phyloP scores from a whole-genome alignment of 2,329 filamentous ascomycete genomes.

The Nemania serpens region DNA sequence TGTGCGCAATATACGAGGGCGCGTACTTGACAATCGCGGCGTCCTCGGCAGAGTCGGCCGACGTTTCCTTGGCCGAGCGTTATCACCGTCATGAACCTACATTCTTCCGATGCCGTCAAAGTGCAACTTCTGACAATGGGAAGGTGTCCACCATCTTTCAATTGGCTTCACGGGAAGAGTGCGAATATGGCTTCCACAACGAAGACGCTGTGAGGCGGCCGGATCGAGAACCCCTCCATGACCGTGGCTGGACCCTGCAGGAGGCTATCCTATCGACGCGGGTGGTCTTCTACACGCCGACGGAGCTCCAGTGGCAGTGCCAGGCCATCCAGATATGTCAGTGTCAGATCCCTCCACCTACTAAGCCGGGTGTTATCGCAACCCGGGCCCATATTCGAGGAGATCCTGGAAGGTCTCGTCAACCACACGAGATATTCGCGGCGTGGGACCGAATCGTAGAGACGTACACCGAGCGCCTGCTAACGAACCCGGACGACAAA shows the following conservation, averaged over 20 bases:
- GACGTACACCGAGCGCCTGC: neutral
- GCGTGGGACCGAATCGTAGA: neutral
- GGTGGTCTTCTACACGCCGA: neutral
- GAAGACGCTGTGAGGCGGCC: neutral
- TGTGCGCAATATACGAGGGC: neutral
- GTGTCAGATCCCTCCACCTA: neutral
- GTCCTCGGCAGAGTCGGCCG: neutral
- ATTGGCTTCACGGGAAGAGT: neutral
- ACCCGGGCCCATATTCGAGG: neutral
- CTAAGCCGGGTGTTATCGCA: neutral
- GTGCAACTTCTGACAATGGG: neutral
- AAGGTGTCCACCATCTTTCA: neutral
- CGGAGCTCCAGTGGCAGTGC: slow-evolving; percentile 6
- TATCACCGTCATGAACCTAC: neutral
- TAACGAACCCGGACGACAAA: neutral
- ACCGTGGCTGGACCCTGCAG: slow-evolving; percentile 2
- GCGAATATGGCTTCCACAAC: neutral
- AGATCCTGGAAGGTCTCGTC: neutral
- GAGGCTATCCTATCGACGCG: slow-evolving; percentile 1
- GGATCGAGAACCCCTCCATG: slow-evolving; percentile 3
- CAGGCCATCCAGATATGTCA: neutral
- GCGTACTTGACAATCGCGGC: neutral
- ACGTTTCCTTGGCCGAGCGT: neutral
- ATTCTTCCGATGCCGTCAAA: neutral
- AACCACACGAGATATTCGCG: neutral